These are phyloP conservation scores for Russula sp. DNA, from an alignment of 768 basidiomycete genomes.

Conservation along the genomic window DNA sequence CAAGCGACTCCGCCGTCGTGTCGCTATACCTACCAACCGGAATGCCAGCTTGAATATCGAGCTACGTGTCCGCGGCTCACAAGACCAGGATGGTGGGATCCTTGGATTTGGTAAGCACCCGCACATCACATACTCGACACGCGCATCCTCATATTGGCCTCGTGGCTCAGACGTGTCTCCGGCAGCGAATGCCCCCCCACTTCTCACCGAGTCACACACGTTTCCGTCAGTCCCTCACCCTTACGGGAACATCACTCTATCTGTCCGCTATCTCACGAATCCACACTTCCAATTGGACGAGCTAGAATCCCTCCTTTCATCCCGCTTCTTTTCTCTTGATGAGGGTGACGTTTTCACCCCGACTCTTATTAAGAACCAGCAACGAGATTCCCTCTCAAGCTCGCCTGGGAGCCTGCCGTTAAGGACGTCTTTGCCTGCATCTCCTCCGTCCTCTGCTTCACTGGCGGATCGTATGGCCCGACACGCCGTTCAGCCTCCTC, in stretches of 20 bases:
- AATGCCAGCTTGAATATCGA: constrained; percentile 45
- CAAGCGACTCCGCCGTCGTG: constrained; percentile 49
- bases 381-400: constrained; percentile 48
- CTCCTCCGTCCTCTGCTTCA: constrained; percentile 34
- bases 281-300: constrained; percentile 73
- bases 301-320: constrained; percentile 68
- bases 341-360: constrained; percentile 64
- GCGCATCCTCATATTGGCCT: constrained; percentile 19
- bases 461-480: constrained; percentile 40
- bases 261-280: constrained; percentile 56
- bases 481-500: constrained; percentile 30
- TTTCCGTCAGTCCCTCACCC: constrained; percentile 69
- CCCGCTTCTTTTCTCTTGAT: constrained; percentile 63
- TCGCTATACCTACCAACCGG: constrained; percentile 30
- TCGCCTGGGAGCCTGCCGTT: constrained; percentile 38
- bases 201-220: constrained; percentile 47
- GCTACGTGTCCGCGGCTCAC: constrained; percentile 36
- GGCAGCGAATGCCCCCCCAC: constrained; percentile 36
- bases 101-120: constrained; percentile 37
- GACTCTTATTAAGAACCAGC: constrained; percentile 60
- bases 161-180: constrained; percentile 35
- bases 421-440: constrained; percentile 42
- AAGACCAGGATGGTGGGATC: constrained; percentile 26
- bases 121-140: not conserved
- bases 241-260: constrained; percentile 54